Base-by-base conservation (phyloP, 768 basidiomycete genomes). In the Naganishia vaughanmartiniae region DNA sequence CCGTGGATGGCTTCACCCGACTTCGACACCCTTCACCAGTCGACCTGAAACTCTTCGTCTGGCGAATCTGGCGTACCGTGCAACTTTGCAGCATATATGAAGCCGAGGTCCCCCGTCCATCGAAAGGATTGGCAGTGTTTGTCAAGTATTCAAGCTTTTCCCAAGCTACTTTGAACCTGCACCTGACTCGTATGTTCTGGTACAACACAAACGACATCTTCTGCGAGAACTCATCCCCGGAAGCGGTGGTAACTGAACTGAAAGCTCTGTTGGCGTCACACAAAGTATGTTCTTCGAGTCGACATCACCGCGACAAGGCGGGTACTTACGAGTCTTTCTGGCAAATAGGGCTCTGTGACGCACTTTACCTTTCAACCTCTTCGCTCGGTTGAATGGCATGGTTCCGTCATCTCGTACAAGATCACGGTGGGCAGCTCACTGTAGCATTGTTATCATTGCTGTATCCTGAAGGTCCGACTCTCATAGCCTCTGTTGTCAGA, bases 331-430 rank as follows among this genome's bases (percentile, higher is more conserved):
- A n/a, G n/a, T n/a, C n/a, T n/a, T n/a, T n/a, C n/a, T n/a, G n/a
- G n/a, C n/a, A n/a, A n/a, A n/a, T 21, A 58, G 57, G 57, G 39
- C 12, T 1, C 6, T 36, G 10, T 58, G 11, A 58, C 21, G 19
- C 33, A 58, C 34, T 58, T 58, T 34, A 14, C 57, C 21, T 58
- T 58, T 42, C 57, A 58, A 28, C 57, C 57, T n/a, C 57, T 58
- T 58, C 57, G 57, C 33, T 24, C 19, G 4, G 31, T 42, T 7
- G 19, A 15, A 4, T 58, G 57, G 57, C 14, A 24, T 9, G 36
- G 57, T 4, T 39, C 34, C 7, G 57, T 36, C 21, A 39, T 58
- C 4, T 58, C 31, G 2, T 58, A 58, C 34, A 58, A 58, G 57
- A n/a, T 58, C 19, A 58, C 57, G 5, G 57, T 42, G 26, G 39